Evolutionary conservation across 306 rosid genomes (phyloP), one percentile per base, ranked within the genome.

Genomic region (Dalbergia cochinchinensis): DNA sequence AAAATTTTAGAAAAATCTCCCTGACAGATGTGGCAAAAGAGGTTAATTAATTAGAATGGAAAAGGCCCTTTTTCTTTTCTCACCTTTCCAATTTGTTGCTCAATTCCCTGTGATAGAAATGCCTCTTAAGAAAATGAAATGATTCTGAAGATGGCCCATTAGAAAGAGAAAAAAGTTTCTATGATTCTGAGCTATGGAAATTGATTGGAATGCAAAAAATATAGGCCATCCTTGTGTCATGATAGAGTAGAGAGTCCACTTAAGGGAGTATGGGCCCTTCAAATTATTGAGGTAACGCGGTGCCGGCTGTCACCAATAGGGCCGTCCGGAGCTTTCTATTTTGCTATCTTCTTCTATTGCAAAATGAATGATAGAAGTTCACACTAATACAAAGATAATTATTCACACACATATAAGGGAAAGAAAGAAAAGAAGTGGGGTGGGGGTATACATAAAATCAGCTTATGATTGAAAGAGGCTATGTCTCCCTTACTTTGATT

Each of bases 241-340:
- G 57, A 53, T 72, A 37, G 76, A 60, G n/a, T 34, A 77, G 13
- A 13, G 78, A 81, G 74, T 73, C 74, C 70, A 78, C 51, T 74
- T 74, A 47, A 12, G 48, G 35, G 31, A 66, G 61, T 39, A 33
- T 50, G 86, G 89, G 60, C 54, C 86, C 86, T 57, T 65, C 60
- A 53, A 75, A 83, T 84, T 63, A 84, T 84, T 75, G 76, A 48
- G 61, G 15, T 42, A 60, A 83, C 77, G 82, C 86, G 64, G 34
- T 77, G 57, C 69, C 34, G 48, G 47, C 86, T 83, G 70, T 54
- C 65, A 22, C 0, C 60, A 58, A 45, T 44, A 58, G 65, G 69
- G 35, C 71, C 42, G 65, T 37, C 4, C 3, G 10, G 8, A 77
- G 22, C 61, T 34, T 68, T 78, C 39, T 45, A 4, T 31, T 5